Conservation (phyloP, 2,329 filamentous ascomycete genomes). For the Chaetomium sp. region DNA sequence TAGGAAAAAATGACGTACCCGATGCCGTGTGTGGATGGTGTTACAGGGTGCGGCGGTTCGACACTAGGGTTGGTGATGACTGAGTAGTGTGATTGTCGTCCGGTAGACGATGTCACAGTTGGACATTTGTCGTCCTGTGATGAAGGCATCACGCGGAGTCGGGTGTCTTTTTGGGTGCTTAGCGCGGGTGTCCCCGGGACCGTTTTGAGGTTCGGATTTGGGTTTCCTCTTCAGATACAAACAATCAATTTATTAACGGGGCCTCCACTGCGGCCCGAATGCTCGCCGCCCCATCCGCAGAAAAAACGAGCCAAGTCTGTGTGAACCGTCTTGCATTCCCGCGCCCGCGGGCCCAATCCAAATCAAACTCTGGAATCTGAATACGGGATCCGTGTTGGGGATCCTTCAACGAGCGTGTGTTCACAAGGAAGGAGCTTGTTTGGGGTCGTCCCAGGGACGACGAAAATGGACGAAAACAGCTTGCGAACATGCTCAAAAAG, state of each 20-base stretch:
- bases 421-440: slow-evolving; percentile 4
- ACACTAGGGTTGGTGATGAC: too few species aligned
- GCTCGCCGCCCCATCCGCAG: too few species aligned
- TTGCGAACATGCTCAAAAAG: too few species aligned
- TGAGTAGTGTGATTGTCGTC: too few species aligned
- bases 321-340: neutral
- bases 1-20: neutral
- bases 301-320: too few species aligned
- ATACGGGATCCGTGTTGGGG: slow-evolving; percentile 12
- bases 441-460: neutral
- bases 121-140: too few species aligned
- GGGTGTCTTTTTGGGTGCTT: neutral
- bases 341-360: slow-evolving; percentile 1
- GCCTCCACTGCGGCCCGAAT: too few species aligned
- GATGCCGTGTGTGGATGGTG: neutral
- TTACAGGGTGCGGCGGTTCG: neutral
- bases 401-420: neutral
- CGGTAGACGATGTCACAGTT: too few species aligned
- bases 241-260: too few species aligned
- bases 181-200: neutral
- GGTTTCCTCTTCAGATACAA: too few species aligned
- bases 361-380: neutral
- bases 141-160: too few species aligned
- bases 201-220: too few species aligned
- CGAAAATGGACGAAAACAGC: neutral